Base-by-base conservation (phyloP, 2,329 filamentous ascomycete genomes). In the Diplocarpon rosae region DNA sequence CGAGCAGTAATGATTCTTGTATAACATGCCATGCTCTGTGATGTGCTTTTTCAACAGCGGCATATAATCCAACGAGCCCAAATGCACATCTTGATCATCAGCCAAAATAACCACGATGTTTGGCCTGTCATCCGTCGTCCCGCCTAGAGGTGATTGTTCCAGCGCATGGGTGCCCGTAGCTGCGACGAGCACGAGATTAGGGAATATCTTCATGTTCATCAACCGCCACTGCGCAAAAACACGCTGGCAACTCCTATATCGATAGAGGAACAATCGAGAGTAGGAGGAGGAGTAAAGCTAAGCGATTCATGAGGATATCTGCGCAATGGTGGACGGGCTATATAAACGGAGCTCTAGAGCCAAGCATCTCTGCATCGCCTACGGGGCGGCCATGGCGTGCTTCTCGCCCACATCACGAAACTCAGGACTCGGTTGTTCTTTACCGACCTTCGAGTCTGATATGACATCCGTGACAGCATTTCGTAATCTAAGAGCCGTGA, bases 81-180 rank as follows among this genome's bases (percentile, higher is more conserved):
- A 62, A 51, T 76, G 71, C 3, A 77, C 58, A 56, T 83, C 78
- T 57, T 82, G 78, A 53, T 82, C 78, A 54, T 83, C 78, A 0
- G 76, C 78, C 33, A 82, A 63, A 49, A 82, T 71, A 51, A 82
- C 77, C 28, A 81, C 63, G 47, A 80, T 72, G 52, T 80, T 80
- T 1, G 71, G 69, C 45, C 53, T 50, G n/a, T 24, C 36, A 42
- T 49, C 47, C 24, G 43, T 31, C n/a, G 48, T 14, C 10, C 17
- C 20, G 12, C 35, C 33, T 13, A 50, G 36, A 27, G 50, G 37
- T 35, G 38, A 16, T 46, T 54, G 46, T 15, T 46, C 42, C 13
- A 43, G 17, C 5, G 51, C 52, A 24, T 34, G 27, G 24, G 44
- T 31, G n/a, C 44, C 36, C 15, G 46, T 31, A 20, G 49, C 47